These are phyloP conservation scores for Gracilaria gracilis DNA, from an alignment of 23 red algal genomes.

Conservation along the genomic window DNA sequence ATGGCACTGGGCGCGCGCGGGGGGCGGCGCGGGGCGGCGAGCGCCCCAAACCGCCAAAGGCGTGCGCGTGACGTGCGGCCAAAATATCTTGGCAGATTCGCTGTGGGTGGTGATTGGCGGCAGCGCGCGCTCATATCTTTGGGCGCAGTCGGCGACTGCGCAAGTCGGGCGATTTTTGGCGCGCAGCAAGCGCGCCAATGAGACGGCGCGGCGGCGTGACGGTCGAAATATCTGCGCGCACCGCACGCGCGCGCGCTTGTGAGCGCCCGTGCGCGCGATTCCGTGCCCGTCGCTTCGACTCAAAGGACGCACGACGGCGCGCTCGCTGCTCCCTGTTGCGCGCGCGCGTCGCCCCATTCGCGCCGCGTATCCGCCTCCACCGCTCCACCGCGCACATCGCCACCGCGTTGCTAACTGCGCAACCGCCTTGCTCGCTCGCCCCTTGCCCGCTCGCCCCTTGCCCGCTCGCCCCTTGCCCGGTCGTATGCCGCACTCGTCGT, in stretches of 20 bases:
- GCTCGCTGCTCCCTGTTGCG: too few relatives aligned
- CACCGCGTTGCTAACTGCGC: too few relatives aligned
- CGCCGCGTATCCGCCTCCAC: background rate
- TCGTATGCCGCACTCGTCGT: background rate
- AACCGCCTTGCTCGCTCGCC: background rate
- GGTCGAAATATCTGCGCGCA: conserved; percentile 22
- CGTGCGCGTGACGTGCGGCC: background rate
- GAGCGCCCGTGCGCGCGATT: background rate
- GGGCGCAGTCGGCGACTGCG: background rate
- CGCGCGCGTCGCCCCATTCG: background rate
- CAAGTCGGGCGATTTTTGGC: background rate
- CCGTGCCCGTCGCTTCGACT: background rate
- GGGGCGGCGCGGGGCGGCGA: too few relatives aligned
- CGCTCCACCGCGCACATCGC: background rate
- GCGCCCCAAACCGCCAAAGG: too few relatives aligned
- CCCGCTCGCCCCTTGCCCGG: background rate
- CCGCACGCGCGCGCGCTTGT: background rate
- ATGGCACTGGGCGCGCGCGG: too few relatives aligned
- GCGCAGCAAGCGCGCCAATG: background rate
- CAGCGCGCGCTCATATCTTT: background rate
- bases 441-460: background rate
- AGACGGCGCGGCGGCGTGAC: background rate
- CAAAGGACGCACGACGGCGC: background rate
- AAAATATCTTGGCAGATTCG: conserved; percentile 15
- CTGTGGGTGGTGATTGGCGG: conserved; percentile 10